Base-by-base conservation (phyloP, 2,329 filamentous ascomycete species). In the Didymella pomorum region DNA sequence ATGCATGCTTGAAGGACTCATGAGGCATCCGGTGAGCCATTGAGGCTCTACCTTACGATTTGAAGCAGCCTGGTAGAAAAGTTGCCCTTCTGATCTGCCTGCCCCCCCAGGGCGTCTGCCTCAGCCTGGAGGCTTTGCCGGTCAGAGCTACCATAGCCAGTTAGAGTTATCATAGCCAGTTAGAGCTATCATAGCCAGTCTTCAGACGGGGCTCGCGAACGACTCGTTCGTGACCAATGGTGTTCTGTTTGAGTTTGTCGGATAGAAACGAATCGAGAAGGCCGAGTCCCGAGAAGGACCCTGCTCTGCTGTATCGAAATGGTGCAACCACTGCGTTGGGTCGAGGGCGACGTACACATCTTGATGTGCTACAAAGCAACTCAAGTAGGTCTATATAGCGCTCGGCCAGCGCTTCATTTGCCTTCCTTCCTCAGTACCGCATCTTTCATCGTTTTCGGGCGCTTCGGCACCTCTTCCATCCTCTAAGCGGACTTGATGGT, bases 61-160 rank as follows among this genome's bases (percentile, higher is more conserved):
- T 25, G 52, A 57, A 39, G 28, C 48, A 29, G 56, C 57, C 43
- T 33, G 21, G 43, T 25, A 37, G 12, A 29, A 23, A 47, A 29
- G 28, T 25, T 21, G 23, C 25, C 47, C 43, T 43, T 46, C 41
- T 35, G 26, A 48, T 65, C 62, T 65, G 66, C 66, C 62, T 65
- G 52, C 33, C 59, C 33, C 59, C 52, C 37, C 41, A 42, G 21
- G 23, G 44, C 41, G 29, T 54, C 56, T 56, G 52, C 26, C 43
- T 55, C 52, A 62, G 63, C 58, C 57, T 62, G 25, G 61, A 64
- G 64, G 68, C 68, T 64, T 54, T 48, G 37, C 67, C 68, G 67
- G 68, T 69, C 52, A 71, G 55, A 37, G 25, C 20, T 20, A 42
- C 48, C 39, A 47, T 51, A 41, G 51, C 60, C 55, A 64, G 61